Base-by-base conservation (phyloP, 176 grass and related monocot genomes). In the Juncus inflexus region DNA sequence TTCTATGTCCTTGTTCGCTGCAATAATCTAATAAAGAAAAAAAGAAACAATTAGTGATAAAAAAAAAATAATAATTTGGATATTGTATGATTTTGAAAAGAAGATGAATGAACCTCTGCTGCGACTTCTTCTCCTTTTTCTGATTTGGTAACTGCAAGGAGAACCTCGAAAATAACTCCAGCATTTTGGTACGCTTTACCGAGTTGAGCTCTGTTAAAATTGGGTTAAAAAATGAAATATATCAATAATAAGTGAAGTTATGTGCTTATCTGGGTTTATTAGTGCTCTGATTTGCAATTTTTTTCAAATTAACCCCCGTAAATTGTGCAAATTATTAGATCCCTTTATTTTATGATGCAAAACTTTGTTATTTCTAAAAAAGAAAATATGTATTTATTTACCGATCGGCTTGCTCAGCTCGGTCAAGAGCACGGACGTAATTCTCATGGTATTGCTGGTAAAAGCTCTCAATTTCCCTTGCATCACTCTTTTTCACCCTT, bases 391-490 rank as follows among this genome's bases (percentile, higher is more conserved):
- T 52, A 63, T 70, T 15, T 15, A 39, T 66, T 83, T 79, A 86
- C 92, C 87, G 75, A 52, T 97, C 92, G 3, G 87, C 92, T 97
- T 97, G 82, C 78, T 87, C 85, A 70, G 82, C 87, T 80, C 81
- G 81, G 80, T 97, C 87, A 3, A 97, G 77, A 51, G 92, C 80
- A 42, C 85, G 85, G 42, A 91, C 92, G 50, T 97, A 97, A 43
- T 97, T 84, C 75, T 97, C 87, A 37, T 97, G 91, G 52, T 91
- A 97, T 58, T 91, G 82, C 55, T 97, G 92, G 69, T 97, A 97
- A 61, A 89, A 97, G 70, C 92, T 97, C 85, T 91, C 87, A 0
- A 91, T 96, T 83, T 91, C 92, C 3, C 84, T 72, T 10, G 92
- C 87, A 51, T 96, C 92, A 11, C 71, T 91, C 65, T 97, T 97